Evolutionary conservation across 148 eudicot species (phyloP).

Genomic region (Cornus florida): DNA sequence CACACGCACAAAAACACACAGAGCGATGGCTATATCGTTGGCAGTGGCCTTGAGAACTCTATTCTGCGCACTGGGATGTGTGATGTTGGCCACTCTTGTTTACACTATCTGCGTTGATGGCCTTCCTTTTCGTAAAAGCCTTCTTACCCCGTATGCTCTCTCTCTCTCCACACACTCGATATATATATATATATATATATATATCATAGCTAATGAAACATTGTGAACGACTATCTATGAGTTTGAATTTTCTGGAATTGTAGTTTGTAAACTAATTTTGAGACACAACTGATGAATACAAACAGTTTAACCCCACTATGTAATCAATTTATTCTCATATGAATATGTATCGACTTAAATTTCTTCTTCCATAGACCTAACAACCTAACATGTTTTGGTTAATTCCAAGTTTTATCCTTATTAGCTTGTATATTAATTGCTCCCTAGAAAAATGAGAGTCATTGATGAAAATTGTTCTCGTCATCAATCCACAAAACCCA

Average conservation of each 20-base stretch:
- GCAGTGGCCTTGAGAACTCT: slow-evolving; percentile 27
- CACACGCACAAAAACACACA: neutral
- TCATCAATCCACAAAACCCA: too few relatives aligned
- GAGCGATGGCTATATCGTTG: slow-evolving; percentile 29
- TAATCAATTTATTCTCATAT: neutral
- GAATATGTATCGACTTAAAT: neutral
- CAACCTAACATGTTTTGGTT: too few relatives aligned
- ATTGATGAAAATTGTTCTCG: too few relatives aligned
- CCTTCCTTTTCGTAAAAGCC: slow-evolving; percentile 68
- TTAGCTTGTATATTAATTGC: too few relatives aligned
- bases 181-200: neutral
- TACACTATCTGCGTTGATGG: slow-evolving; percentile 67
- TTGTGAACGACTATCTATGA: too few relatives aligned
- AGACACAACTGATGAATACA: too few relatives aligned
- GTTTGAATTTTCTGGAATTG: neutral
- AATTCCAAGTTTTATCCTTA: too few relatives aligned
- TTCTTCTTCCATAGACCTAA: too few relatives aligned
- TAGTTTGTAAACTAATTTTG: neutral
- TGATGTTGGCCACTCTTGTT: slow-evolving; percentile 54
- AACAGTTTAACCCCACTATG: neutral
- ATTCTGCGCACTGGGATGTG: slow-evolving; percentile 46
- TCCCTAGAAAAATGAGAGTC: too few relatives aligned
- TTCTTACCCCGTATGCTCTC: slow-evolving; percentile 69
- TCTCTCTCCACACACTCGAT: neutral
- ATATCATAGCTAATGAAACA: neutral